Percentiles rank a stretch among this genome's conserved stretches.
These are phyloP conservation scores for Xylariaceae sp. DNA, from an alignment of 2,329 filamentous ascomycete species.

Conservation along the genomic window DNA sequence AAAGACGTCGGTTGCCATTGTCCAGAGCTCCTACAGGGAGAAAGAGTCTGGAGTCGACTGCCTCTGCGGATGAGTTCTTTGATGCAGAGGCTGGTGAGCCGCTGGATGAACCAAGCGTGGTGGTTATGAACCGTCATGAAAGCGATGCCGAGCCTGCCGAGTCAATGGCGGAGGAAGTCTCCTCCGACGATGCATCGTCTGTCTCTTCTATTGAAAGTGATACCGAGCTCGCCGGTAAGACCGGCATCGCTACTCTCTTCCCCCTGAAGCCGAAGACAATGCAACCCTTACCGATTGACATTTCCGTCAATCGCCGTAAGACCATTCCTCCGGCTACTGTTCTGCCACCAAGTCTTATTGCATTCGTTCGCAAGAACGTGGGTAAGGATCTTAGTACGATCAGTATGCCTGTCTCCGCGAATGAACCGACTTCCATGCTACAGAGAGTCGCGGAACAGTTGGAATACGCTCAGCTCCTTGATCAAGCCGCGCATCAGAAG, in stretches of 20 bases:
- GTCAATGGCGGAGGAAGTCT: slow-evolving; percentile 52
- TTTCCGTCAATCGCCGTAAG: slow-evolving; percentile 59
- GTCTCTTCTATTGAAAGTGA: slow-evolving; percentile 56
- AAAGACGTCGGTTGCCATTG: slow-evolving; percentile 61
- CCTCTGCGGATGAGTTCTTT: slow-evolving; percentile 84
- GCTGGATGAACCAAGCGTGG: slow-evolving; percentile 56
- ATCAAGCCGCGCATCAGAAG: slow-evolving; percentile 62
- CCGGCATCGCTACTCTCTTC: slow-evolving; percentile 65
- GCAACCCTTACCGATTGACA: slow-evolving; percentile 66
- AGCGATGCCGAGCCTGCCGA: slow-evolving; percentile 61
- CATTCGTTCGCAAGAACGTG: slow-evolving; percentile 93
- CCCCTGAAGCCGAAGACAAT: slow-evolving; percentile 72
- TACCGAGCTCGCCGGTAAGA: slow-evolving; percentile 47
- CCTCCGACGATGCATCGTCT: slow-evolving; percentile 51
- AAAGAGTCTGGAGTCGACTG: slow-evolving; percentile 73
- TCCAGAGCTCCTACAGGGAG: slow-evolving; percentile 47
- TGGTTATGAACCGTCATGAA: slow-evolving; percentile 65
- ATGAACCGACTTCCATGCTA: slow-evolving; percentile 83
- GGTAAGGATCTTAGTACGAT: slow-evolving; percentile 96
- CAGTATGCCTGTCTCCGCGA: slow-evolving; percentile 94
- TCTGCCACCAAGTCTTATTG: slow-evolving; percentile 82
- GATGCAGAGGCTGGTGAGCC: slow-evolving; percentile 69
- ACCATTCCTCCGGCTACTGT: slow-evolving; percentile 70
- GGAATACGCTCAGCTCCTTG: slow-evolving; percentile 82
- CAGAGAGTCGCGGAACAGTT: slow-evolving; percentile 86